Evolutionary conservation across 176 grass and related monocot genomes (phyloP).

Genomic region (Phragmites australis): DNA sequence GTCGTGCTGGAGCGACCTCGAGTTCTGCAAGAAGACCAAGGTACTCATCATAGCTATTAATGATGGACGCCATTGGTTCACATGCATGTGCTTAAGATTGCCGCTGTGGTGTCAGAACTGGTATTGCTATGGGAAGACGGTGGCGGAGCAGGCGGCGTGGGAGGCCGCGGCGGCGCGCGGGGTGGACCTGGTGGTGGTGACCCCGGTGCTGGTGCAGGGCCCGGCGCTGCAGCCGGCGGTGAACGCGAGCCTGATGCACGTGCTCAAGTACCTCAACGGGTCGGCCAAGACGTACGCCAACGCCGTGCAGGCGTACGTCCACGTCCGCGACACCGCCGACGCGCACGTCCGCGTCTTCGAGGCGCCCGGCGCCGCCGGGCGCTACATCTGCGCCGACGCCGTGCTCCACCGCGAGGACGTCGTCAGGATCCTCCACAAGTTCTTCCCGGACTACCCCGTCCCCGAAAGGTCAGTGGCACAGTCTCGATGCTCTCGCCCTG

Average conservation of each 20-base stretch:
- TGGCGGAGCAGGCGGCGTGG: conserved; percentile 71
- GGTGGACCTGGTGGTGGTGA: conserved; percentile 63
- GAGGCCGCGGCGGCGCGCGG: conserved; percentile 49
- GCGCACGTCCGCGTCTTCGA: conserved; percentile 76
- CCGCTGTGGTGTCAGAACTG: conserved; percentile 48
- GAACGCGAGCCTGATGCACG: conserved; percentile 76
- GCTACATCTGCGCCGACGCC: conserved; percentile 65
- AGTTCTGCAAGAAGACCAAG: conserved; percentile 65
- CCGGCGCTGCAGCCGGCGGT: conserved; percentile 68
- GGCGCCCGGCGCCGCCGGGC: conserved; percentile 46
- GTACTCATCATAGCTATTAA: conserved; percentile 14
- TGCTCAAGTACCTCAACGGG: conserved; percentile 80
- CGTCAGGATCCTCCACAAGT: conserved; percentile 53
- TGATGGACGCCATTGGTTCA: not conserved
- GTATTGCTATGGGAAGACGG: conserved; percentile 89
- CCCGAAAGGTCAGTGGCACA: conserved; percentile 50
- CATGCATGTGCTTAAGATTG: too few relatives aligned
- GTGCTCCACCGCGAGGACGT: conserved; percentile 76
- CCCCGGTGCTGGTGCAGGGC: conserved; percentile 72
- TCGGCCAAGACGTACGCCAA: conserved; percentile 60
- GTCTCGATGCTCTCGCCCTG: not conserved
- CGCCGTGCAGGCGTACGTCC: conserved; percentile 86
- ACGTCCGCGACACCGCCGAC: conserved; percentile 73
- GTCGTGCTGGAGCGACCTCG: conserved; percentile 92
- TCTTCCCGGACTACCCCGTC: conserved; percentile 67